phyloP scores from a whole-genome alignment of 106 monocot species.

The Dendrobium chrysotoxum region DNA sequence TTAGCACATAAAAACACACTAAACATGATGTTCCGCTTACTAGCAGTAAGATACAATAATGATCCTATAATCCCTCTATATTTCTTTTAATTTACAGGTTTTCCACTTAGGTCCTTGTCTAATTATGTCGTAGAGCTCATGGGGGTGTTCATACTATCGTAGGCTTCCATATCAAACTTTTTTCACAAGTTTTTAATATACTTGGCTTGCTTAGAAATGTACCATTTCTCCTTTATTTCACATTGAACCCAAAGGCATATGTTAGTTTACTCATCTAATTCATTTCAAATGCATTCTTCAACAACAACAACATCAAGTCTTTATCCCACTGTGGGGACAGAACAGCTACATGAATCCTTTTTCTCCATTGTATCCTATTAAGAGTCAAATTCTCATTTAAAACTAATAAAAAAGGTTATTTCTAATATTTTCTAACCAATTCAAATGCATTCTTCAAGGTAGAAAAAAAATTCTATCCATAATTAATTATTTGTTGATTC shows the following conservation, averaged over 20 bases:
- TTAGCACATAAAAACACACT: constrained; percentile 1
- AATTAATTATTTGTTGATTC: not conserved
- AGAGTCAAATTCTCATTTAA: not conserved
- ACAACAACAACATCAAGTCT: not conserved
- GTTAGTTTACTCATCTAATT: not conserved
- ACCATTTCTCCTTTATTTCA: not conserved
- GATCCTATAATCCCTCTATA: constrained; percentile 1
- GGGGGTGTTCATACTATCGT: not conserved
- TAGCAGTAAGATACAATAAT: not conserved
- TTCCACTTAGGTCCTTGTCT: not conserved
- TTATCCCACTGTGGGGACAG: too few relatives aligned
- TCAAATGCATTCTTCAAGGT: too few relatives aligned
- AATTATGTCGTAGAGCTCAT: not conserved
- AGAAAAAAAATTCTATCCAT: too few relatives aligned
- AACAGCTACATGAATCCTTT: too few relatives aligned
- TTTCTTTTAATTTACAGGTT: not conserved
- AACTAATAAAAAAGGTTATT: not conserved
- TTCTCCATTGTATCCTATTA: too few relatives aligned
- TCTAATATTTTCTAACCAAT: too few relatives aligned
- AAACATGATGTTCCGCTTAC: constrained; percentile 5
- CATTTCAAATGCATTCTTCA: not conserved
- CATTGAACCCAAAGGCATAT: not conserved
- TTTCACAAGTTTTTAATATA: not conserved
- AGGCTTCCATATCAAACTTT: not conserved
- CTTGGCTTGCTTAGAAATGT: not conserved